These are phyloP conservation scores for Eucalyptus paniculata DNA, from an alignment of 345 rosid species.

Conservation along the genomic window DNA sequence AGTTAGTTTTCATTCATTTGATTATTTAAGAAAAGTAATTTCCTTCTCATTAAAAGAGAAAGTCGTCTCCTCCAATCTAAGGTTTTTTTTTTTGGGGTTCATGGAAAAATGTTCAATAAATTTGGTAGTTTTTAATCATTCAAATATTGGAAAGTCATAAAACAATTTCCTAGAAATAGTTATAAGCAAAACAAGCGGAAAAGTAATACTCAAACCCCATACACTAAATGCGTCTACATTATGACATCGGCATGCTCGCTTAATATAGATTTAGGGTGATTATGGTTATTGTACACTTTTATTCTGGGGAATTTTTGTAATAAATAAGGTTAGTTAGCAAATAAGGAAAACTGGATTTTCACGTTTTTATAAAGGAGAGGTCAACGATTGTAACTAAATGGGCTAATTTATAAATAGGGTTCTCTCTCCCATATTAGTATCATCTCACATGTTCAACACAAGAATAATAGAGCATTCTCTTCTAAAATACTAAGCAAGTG, in stretches of 20 bases:
- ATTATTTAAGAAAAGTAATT: neutral
- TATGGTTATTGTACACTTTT: neutral
- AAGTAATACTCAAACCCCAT: neutral
- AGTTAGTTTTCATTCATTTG: neutral
- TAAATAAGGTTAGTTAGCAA: neutral
- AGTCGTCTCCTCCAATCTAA: neutral
- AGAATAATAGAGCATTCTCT: too few relatives aligned
- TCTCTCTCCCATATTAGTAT: too few relatives aligned
- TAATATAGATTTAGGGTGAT: neutral
- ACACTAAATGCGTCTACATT: neutral
- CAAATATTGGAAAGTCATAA: too few relatives aligned
- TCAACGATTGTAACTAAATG: neutral
- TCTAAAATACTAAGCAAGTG: too few relatives aligned
- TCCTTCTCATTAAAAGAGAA: accelerated
- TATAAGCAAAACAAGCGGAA: neutral
- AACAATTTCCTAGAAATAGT: too few relatives aligned
- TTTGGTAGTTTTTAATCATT: too few relatives aligned
- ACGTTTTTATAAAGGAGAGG: neutral
- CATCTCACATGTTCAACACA: too few relatives aligned
- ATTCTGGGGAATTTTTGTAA: neutral
- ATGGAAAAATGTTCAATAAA: neutral
- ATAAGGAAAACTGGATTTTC: neutral
- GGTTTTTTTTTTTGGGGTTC: neutral
- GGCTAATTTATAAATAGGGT: neutral
- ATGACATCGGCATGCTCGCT: accelerated